Conservation (phyloP, 1,284 basidiomycete genomes). For the Bondarzewia mesenterica region DNA sequence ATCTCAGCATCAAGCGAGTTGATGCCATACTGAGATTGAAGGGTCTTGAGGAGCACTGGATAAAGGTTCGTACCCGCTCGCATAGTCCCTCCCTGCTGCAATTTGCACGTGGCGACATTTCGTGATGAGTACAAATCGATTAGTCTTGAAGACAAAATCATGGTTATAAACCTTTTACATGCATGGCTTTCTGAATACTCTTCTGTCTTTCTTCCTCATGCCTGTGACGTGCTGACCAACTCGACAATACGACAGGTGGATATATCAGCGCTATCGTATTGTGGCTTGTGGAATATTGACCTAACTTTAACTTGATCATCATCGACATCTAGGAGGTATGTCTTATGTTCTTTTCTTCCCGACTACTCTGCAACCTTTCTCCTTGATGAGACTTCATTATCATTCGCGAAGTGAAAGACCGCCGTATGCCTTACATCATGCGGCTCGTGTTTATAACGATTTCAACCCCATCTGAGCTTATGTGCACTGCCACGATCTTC, state of each 20-base stretch:
- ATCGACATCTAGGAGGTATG: conserved; percentile 20
- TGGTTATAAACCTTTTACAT: conserved; percentile 52
- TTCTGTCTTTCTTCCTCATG: background rate
- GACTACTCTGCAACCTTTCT: background rate
- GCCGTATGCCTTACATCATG: conserved; percentile 51
- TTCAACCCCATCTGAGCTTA: conserved; percentile 44
- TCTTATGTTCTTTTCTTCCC: conserved; percentile 8
- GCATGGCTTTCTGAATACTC: conserved; percentile 36
- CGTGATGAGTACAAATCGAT: conserved; percentile 66
- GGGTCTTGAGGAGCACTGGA: conserved; percentile 61
- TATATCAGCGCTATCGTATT: no score
- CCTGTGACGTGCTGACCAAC: background rate
- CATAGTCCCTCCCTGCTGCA: conserved; percentile 6
- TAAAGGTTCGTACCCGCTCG: conserved; percentile 47
- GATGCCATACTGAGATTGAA: conserved; percentile 77
- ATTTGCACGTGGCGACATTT: conserved; percentile 14
- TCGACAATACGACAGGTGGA: conserved; percentile 7
- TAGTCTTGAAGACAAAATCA: conserved; percentile 77
- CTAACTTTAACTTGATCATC: conserved; percentile 10
- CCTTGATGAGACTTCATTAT: conserved; percentile 43
- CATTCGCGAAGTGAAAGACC: conserved; percentile 63
- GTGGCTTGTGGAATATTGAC: background rate
- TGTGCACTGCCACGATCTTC: conserved; percentile 4
- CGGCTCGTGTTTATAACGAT: conserved; percentile 20
- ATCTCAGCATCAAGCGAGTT: conserved; percentile 66